Evolutionary conservation across 2,329 filamentous ascomycete species (phyloP).

Genomic region (Colletotrichum noveboracense): DNA sequence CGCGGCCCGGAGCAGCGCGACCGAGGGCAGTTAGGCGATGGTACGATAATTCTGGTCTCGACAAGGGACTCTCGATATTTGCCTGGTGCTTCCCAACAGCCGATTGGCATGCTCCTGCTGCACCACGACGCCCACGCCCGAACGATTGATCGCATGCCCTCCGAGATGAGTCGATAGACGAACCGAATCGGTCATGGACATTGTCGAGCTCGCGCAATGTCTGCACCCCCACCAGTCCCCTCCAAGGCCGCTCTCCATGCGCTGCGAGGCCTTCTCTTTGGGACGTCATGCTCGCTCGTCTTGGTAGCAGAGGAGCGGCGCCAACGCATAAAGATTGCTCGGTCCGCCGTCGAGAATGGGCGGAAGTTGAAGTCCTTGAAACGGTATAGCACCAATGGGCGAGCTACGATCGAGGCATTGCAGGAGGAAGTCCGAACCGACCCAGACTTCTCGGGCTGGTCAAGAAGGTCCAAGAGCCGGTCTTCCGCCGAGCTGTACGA

Average conservation of each 20-base stretch:
- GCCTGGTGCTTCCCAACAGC: background rate
- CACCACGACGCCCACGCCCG: background rate
- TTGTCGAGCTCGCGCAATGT: slow-evolving; percentile 38
- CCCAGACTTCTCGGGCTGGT: slow-evolving; percentile 29
- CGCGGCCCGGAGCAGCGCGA: background rate
- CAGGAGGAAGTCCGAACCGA: slow-evolving; percentile 26
- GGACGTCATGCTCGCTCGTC: slow-evolving; percentile 62
- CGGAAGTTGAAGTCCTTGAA: slow-evolving; percentile 51
- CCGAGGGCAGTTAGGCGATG: background rate
- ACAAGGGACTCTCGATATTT: background rate
- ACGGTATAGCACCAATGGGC: slow-evolving; percentile 28
- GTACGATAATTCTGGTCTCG: slow-evolving; percentile 4
- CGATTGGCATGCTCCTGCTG: background rate
- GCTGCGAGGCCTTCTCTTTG: slow-evolving; percentile 60
- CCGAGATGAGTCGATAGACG: slow-evolving; percentile 7
- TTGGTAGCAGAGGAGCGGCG: slow-evolving; percentile 62
- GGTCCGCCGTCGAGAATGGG: slow-evolving; percentile 57
- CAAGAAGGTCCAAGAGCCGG: background rate
- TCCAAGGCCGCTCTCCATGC: slow-evolving; percentile 61
- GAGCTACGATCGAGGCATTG: slow-evolving; percentile 20
- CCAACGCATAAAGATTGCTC: slow-evolving; percentile 56
- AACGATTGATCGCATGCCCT: background rate
- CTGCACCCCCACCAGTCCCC: slow-evolving; percentile 52
- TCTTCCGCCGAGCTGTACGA: background rate
- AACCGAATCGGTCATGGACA: slow-evolving; percentile 16